A percentile compares a stretch with the other conserved stretches of the same genome.
Conservation (phyloP, 805 yeast genomes). For the Ogataea saltuana region DNA sequence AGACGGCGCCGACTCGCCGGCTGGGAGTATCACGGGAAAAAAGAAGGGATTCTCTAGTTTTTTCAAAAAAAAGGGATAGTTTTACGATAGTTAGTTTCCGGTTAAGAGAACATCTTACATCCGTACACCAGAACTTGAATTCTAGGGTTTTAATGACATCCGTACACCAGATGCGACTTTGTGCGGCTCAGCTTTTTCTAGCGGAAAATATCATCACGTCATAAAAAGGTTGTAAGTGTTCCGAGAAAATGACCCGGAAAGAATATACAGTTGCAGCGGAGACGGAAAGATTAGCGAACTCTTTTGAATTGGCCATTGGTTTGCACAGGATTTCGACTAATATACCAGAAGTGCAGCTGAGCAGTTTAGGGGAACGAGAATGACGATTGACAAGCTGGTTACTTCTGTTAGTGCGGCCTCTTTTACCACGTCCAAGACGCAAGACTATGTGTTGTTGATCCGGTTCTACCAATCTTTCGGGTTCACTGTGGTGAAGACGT, state of each 20-base stretch:
- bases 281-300: too few species aligned
- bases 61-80: too few species aligned
- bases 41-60: conserved; percentile 3
- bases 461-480: conserved; percentile 64
- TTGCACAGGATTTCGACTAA: too few species aligned
- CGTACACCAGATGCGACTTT: background rate
- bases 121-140: too few species aligned
- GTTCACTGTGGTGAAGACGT: conserved; percentile 59
- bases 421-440: conserved; percentile 54
- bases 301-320: too few species aligned
- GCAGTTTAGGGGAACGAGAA: background rate
- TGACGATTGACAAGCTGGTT: conserved; percentile 9
- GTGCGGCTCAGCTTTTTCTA: background rate
- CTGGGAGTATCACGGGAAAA: conserved; percentile 2
- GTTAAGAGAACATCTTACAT: too few species aligned
- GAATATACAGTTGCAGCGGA: too few species aligned
- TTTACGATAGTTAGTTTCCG: too few species aligned
- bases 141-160: too few species aligned
- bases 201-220: conserved; percentile 1
- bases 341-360: too few species aligned
- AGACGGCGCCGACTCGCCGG: conserved; percentile 1
- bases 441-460: conserved; percentile 46
- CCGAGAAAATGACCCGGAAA: background rate
- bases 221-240: background rate
- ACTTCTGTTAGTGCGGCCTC: conserved; percentile 54